Conservation (phyloP, 805 yeast genomes). For the Barnettozyma salicaria region DNA sequence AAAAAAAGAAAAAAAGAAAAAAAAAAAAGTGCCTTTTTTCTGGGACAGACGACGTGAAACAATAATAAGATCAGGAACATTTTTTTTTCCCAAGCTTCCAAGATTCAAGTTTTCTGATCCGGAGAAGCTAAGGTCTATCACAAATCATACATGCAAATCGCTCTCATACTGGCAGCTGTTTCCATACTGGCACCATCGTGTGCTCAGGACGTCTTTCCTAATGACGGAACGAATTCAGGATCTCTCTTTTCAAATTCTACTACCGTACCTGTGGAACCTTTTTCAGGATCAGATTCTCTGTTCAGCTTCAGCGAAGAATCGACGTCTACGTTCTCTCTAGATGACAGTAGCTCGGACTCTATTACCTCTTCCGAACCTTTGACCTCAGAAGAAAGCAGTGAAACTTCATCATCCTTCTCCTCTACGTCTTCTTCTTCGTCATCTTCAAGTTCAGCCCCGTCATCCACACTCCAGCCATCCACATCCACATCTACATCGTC, state of each 20-base stretch:
- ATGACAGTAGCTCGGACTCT: constrained; percentile 6
- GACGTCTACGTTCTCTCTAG: too few relatives aligned
- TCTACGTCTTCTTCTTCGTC: constrained; percentile 8
- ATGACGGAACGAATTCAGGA: too few relatives aligned
- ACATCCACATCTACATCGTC: constrained; percentile 11
- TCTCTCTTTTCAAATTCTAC: constrained; percentile 1
- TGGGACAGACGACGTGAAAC: too few relatives aligned
- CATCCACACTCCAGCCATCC: constrained; percentile 8
- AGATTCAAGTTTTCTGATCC: not conserved
- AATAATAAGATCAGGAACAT: not conserved
- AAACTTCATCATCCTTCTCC: constrained; percentile 6
- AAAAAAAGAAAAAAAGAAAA: too few relatives aligned
- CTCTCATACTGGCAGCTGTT: not conserved
- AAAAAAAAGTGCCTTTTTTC: too few relatives aligned
- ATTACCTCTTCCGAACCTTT: constrained; percentile 9
- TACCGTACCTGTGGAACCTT: too few relatives aligned
- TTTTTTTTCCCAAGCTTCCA: not conserved
- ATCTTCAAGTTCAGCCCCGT: constrained; percentile 11
- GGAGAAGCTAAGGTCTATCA: too few relatives aligned
- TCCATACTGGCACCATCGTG: not conserved
- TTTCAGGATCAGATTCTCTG: too few relatives aligned
- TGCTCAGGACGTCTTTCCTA: constrained; percentile 1
- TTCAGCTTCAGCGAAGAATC: too few relatives aligned
- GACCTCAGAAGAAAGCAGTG: constrained; percentile 3
- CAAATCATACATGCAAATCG: constrained; percentile 1